Base-by-base conservation (phyloP, 371 early-diverging fungal species). In the Zychaea mexicana region DNA sequence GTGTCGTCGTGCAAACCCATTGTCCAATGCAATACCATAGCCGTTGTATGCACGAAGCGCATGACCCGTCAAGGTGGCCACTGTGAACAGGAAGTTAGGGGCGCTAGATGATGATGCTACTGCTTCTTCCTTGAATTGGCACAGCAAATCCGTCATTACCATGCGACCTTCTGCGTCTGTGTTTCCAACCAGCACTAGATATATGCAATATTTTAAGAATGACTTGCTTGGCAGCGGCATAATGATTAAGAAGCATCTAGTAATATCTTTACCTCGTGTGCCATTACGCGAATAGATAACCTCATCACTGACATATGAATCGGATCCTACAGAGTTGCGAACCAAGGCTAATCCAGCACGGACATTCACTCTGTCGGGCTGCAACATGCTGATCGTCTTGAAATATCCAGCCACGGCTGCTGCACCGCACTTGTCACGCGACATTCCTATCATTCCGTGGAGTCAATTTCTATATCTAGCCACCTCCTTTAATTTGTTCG, bases 131-230 rank as follows among this genome's bases (percentile, higher is more conserved):
- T 89, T 91, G 77, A 88, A 87, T 66, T 90, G 84, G 64, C 88
- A 83, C 9, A 95, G 75, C 13, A 93, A 86, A 74, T 95, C 94
- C 0, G 90, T 85, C 93, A 95, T 93, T 32, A 93, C 93, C 88
- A 95, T 90, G 33, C 96, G 90, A 30, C 96, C 96, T 77, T 96
- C 96, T 26, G 95, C 96, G 71, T 95, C 95, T 1, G 96, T 95
- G 79, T 94, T 92, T 38, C 88, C 91, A 47, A 94, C 88, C 45
- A 92, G 70, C 3, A 94, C 93, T 76, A n/a, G n/a, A n/a, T n/a
- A n/a, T n/a, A n/a, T n/a, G n/a, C n/a, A n/a, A n/a, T n/a, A 70
- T 46, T n/a, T 21, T 17, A 0, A 9, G 3, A 45, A 19, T 45
- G 4, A 13, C 27, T 52, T 21, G 5, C 30, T 33, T 53, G 12